phyloP scores from a whole-genome alignment of 306 rosid genomes.

The Hylodesmum podocarpum region DNA sequence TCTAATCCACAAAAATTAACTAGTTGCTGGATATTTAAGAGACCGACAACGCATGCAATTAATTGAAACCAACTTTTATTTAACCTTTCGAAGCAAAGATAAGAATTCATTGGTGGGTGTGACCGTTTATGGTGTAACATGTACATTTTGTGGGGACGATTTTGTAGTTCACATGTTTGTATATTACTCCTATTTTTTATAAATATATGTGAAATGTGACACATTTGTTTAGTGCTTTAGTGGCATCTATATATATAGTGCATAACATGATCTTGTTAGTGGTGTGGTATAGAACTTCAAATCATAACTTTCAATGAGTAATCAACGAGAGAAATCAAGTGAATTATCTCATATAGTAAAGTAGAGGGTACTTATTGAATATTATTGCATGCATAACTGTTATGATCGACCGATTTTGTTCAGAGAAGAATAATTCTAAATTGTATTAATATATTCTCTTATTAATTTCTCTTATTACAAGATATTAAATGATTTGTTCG shows the following conservation, averaged over 20 bases:
- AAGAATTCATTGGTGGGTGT: slow-evolving; percentile 42
- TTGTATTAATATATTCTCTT: too few relatives aligned
- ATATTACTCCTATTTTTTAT: neutral
- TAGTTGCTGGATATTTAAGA: neutral
- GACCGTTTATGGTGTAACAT: slow-evolving; percentile 21
- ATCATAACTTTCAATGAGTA: neutral
- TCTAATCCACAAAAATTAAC: neutral
- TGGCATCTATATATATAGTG: neutral
- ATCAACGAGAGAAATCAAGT: neutral
- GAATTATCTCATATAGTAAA: neutral
- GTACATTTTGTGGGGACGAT: slow-evolving; percentile 35
- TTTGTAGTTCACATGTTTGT: slow-evolving; percentile 21
- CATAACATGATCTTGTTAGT: neutral
- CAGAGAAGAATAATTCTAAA: too few relatives aligned
- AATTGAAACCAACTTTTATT: slow-evolving; percentile 28
- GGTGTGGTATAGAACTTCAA: neutral
- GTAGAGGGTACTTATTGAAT: too few relatives aligned
- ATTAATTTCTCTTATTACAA: too few relatives aligned
- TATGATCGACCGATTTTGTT: neutral
- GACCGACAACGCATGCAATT: slow-evolving; percentile 37
- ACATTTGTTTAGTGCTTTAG: slow-evolving; percentile 20
- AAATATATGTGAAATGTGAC: neutral
- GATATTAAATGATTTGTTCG: too few relatives aligned
- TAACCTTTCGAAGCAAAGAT: slow-evolving; percentile 36
- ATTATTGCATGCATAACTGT: neutral